Conservation (phyloP, 2,329 filamentous ascomycete genomes). For the Parascedosporium putredinis region DNA sequence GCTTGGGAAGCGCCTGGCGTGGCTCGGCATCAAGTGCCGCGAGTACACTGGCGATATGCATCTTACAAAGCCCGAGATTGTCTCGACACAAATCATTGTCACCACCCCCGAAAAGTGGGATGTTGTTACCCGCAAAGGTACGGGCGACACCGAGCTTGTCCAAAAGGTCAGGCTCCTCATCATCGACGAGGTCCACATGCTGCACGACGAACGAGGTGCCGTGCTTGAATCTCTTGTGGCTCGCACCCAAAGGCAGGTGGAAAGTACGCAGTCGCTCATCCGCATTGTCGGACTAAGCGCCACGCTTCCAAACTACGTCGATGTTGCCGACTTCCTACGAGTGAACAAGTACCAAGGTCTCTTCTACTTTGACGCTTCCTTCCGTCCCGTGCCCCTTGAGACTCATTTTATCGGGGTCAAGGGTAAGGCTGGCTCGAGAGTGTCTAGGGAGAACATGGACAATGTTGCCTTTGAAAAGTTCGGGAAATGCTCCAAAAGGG, state of each 20-base stretch:
- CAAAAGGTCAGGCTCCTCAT: slow-evolving; percentile 94
- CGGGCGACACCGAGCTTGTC: slow-evolving; percentile 91
- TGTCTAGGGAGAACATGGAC: slow-evolving; percentile 82
- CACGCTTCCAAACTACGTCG: slow-evolving; percentile 90
- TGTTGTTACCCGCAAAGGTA: slow-evolving; percentile 93
- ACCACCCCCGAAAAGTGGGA: slow-evolving; percentile 99
- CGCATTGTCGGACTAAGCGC: slow-evolving; percentile 92
- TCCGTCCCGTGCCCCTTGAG: slow-evolving; percentile 88
- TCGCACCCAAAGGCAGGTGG: slow-evolving; percentile 88
- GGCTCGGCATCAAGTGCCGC: slow-evolving; percentile 84
- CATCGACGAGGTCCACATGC: slow-evolving; percentile 98
- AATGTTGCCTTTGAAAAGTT: slow-evolving; percentile 87
- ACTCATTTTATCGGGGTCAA: slow-evolving; percentile 97
- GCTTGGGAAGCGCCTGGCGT: slow-evolving; percentile 79
- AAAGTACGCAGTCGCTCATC: slow-evolving; percentile 95
- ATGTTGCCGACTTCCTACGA: slow-evolving; percentile 93
- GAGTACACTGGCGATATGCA: slow-evolving; percentile 99
- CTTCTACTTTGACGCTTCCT: slow-evolving; percentile 95
- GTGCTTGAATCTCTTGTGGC: slow-evolving; percentile 94
- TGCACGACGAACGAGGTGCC: slow-evolving; percentile 93
- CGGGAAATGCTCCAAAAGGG: slow-evolving; percentile 77
- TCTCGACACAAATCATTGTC: slow-evolving; percentile 94
- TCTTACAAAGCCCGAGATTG: slow-evolving; percentile 89
- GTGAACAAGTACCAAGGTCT: slow-evolving; percentile 88
- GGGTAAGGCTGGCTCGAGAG: slow-evolving; percentile 72